phyloP scores from a whole-genome alignment of 164 flowering plant species.

The Akebia trifoliata region DNA sequence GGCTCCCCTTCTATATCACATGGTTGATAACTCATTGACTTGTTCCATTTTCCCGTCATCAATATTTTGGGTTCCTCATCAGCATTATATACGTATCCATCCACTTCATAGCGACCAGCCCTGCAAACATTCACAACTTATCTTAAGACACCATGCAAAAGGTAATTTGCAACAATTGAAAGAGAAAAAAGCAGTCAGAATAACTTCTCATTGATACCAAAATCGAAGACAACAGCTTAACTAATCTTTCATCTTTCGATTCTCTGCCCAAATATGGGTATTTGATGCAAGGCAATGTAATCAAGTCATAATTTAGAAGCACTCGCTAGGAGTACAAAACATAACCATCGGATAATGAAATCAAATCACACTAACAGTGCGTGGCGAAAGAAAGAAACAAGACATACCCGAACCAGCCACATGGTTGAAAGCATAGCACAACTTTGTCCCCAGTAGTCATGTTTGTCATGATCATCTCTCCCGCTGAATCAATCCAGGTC shows the following conservation, averaged over 20 bases:
- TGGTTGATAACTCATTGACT: conserved; percentile 62
- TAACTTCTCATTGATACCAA: no score
- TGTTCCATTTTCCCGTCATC: conserved; percentile 82
- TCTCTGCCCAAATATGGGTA: neutral
- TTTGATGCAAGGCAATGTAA: neutral
- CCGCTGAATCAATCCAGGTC: conserved; percentile 75
- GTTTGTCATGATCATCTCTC: conserved; percentile 82
- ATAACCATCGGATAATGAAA: neutral
- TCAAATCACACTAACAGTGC: neutral
- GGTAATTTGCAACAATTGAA: neutral
- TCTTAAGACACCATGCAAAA: conserved; percentile 1
- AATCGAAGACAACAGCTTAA: neutral
- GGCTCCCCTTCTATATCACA: conserved; percentile 79
- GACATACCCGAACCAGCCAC: conserved; percentile 89
- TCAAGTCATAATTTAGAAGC: neutral
- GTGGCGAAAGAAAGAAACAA: neutral
- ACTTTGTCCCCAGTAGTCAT: conserved; percentile 79
- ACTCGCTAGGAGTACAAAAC: neutral
- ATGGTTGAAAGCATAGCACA: conserved; percentile 74
- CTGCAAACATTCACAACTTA: conserved; percentile 29
- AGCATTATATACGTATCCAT: conserved; percentile 78
- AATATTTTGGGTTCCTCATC: conserved; percentile 70
- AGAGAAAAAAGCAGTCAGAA: neutral
- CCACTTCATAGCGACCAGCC: conserved; percentile 78
- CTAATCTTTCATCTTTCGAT: neutral